phyloP scores from a whole-genome alignment of 305 asterid genomes.

The Fraxinus baroniana region DNA sequence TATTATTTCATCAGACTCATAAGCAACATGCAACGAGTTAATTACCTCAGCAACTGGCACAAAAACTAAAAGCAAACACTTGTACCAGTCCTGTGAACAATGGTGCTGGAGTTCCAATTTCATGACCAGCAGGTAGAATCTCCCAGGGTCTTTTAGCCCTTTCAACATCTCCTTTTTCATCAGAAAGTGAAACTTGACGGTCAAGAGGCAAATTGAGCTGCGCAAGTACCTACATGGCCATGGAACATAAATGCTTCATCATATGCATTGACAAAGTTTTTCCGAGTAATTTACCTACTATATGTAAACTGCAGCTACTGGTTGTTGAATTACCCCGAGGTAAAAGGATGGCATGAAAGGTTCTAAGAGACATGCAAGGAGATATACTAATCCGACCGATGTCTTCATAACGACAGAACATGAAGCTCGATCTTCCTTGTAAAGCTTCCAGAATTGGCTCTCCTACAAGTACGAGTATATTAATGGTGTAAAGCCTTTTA shows the following conservation, averaged over 20 bases:
- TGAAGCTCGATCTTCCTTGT: conserved; percentile 68
- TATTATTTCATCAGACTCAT: conserved; percentile 21
- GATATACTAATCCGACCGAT: conserved; percentile 76
- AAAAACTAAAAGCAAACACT: not conserved
- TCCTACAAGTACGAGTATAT: conserved; percentile 46
- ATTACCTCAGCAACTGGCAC: conserved; percentile 1
- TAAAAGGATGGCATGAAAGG: conserved; percentile 94
- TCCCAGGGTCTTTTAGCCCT: not conserved
- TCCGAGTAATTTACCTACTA: not conserved
- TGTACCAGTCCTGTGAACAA: conserved; percentile 81
- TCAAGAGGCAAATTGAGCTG: conserved; percentile 79
- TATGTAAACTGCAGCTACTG: not conserved
- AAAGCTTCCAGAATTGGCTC: conserved; percentile 91
- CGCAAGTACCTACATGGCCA: conserved; percentile 62
- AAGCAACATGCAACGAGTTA: conserved; percentile 19
- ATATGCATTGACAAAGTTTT: not conserved
- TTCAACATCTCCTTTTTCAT: not conserved
- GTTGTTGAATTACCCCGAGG: conserved; percentile 53
- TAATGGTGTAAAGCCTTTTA: not conserved
- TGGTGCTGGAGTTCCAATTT: conserved; percentile 47
- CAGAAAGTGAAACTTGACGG: conserved; percentile 27
- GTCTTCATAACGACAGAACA: conserved; percentile 87
- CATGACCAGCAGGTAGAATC: not conserved
- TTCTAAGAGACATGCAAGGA: conserved; percentile 84
- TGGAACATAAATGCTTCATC: conserved; percentile 20